Evolutionary conservation across 306 rosid genomes (phyloP).

Genomic region (Ormosia emarginata): DNA sequence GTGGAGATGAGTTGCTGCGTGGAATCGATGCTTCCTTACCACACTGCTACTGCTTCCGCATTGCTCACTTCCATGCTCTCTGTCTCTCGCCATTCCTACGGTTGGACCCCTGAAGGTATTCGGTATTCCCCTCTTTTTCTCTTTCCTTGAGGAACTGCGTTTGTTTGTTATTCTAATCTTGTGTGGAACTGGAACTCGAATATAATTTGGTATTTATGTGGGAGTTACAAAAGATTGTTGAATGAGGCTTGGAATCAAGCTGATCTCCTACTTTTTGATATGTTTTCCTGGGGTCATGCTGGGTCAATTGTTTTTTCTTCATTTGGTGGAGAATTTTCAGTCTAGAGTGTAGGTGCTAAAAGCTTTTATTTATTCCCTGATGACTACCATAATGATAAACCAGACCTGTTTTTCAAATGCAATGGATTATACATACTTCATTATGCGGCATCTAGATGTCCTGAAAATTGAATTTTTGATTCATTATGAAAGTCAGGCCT

Average conservation of each 20-base stretch:
- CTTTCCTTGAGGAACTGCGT: neutral
- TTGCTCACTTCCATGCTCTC: slow-evolving; percentile 89
- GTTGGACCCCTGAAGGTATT: slow-evolving; percentile 91
- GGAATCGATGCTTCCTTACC: slow-evolving; percentile 84
- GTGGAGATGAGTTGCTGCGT: slow-evolving; percentile 78
- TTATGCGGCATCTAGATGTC: neutral
- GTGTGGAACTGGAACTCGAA: neutral
- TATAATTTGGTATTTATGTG: neutral
- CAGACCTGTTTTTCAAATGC: neutral
- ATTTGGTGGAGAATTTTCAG: neutral
- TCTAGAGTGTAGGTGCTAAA: neutral
- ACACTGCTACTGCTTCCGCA: slow-evolving; percentile 89
- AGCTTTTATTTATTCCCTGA: neutral
- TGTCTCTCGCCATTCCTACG: slow-evolving; percentile 58
- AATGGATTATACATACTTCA: neutral
- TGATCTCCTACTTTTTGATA: neutral
- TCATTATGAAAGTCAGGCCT: neutral
- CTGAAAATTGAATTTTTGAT: neutral
- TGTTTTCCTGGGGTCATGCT: neutral
- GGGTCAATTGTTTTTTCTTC: neutral
- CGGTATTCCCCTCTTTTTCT: neutral
- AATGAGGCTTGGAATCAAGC: neutral
- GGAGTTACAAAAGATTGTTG: neutral
- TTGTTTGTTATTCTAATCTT: neutral
- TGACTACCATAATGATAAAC: neutral